These are phyloP conservation scores for Vachellia collinsii DNA, from an alignment of 306 rosid species.

Conservation along the genomic window DNA sequence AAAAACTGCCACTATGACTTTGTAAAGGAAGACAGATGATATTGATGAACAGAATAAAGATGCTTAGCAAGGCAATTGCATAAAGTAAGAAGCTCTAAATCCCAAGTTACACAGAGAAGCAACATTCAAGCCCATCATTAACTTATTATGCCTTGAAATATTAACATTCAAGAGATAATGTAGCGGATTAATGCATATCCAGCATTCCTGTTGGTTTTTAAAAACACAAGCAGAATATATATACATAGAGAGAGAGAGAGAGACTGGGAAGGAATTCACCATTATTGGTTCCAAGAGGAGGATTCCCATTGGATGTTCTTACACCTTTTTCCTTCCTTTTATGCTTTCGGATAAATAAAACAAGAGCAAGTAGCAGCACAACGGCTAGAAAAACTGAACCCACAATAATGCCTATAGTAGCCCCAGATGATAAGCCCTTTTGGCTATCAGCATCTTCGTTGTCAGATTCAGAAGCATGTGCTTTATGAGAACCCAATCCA, in stretches of 20 bases:
- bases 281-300: constrained; percentile 56
- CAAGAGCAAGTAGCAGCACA: constrained; percentile 57
- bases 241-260: neutral
- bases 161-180: constrained; percentile 9
- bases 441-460: constrained; percentile 46
- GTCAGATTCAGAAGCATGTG: constrained; percentile 42
- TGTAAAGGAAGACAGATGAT: neutral
- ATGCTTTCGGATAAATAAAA: constrained; percentile 62
- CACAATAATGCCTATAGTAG: constrained; percentile 66
- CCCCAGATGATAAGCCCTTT: constrained; percentile 61
- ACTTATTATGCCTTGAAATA: constrained; percentile 6
- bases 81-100: constrained; percentile 10
- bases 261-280: constrained; percentile 54
- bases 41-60: neutral
- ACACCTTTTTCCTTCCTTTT: constrained; percentile 54
- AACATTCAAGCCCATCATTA: neutral
- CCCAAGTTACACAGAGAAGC: neutral
- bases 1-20: neutral
- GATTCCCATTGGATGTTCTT: constrained; percentile 62
- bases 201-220: constrained; percentile 6
- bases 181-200: constrained; percentile 12
- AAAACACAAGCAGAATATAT: constrained; percentile 16
- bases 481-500: constrained; percentile 52
- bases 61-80: neutral
- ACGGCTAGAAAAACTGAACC: constrained; percentile 59